A percentile compares a stretch with the other conserved stretches of the same genome.
These are phyloP conservation scores for Globisporangium lucens DNA, from an alignment of 352 stramenopile genomes.

Conservation along the genomic window DNA sequence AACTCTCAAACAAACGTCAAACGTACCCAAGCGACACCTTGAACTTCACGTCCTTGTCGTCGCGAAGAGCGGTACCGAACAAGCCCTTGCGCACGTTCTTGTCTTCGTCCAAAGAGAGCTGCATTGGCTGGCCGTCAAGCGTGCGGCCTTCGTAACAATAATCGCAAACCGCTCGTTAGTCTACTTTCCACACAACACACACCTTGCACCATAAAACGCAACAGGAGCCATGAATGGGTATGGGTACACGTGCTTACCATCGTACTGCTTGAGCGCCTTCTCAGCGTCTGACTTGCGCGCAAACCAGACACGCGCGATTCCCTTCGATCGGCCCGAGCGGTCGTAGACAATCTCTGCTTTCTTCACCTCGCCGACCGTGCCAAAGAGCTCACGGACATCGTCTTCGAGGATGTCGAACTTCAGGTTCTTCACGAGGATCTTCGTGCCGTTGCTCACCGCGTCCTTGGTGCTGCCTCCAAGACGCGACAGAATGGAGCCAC, in stretches of 20 bases:
- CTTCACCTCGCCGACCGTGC: constrained; percentile 67
- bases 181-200: too few species aligned
- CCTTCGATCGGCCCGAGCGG: constrained; percentile 77
- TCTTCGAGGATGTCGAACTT: constrained; percentile 85
- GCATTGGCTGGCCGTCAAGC: constrained; percentile 71
- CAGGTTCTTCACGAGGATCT: constrained; percentile 83
- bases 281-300: constrained; percentile 58
- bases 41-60: constrained; percentile 72
- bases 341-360: constrained; percentile 85
- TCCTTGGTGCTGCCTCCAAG: constrained; percentile 48
- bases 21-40: constrained; percentile 77
- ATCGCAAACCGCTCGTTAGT: background rate
- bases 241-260: constrained; percentile 33
- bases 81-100: constrained; percentile 76
- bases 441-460: constrained; percentile 40
- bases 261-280: constrained; percentile 83
- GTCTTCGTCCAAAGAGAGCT: constrained; percentile 64
- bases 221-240: too few species aligned
- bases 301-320: constrained; percentile 79
- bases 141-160: constrained; percentile 43
- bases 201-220: too few species aligned
- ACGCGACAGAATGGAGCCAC: constrained; percentile 60
- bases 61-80: constrained; percentile 69
- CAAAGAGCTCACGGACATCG: constrained; percentile 77
- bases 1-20: background rate